These are phyloP conservation scores for Eremomyces bilateralis DNA, from an alignment of 495 filamentous ascomycete species.

Conservation along the genomic window DNA sequence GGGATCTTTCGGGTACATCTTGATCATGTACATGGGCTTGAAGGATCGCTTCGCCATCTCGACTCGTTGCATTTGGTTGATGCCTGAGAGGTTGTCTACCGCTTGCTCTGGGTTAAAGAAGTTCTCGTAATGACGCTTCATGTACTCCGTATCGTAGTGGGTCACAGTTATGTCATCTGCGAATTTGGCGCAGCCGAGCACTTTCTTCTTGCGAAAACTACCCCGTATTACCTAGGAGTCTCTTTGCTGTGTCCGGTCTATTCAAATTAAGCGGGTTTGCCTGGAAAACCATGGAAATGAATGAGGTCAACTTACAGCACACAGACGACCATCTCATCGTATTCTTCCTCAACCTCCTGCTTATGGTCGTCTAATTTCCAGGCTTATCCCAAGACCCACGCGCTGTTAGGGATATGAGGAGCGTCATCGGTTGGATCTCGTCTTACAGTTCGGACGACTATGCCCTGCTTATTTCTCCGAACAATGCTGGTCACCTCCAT, in stretches of 20 bases:
- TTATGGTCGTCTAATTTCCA: slow-evolving; percentile 20
- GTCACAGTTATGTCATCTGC: slow-evolving; percentile 72
- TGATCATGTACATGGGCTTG: slow-evolving; percentile 67
- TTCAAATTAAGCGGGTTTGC: too few relatives aligned
- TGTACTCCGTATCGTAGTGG: slow-evolving; percentile 54
- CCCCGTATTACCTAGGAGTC: slow-evolving; percentile 38
- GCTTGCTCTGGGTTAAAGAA: slow-evolving; percentile 29
- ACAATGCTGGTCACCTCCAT: slow-evolving; percentile 38
- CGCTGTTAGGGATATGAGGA: slow-evolving; percentile 18
- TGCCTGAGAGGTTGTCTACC: slow-evolving; percentile 22
- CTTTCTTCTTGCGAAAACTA: slow-evolving; percentile 40
- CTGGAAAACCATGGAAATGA: too few relatives aligned
- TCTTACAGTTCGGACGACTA: slow-evolving; percentile 25
- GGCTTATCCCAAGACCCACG: slow-evolving; percentile 16
- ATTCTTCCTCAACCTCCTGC: slow-evolving; percentile 24
- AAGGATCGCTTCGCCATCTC: slow-evolving; percentile 34
- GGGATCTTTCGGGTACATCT: slow-evolving; percentile 38
- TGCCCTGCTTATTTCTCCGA: slow-evolving; percentile 32
- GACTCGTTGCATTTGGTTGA: slow-evolving; percentile 25
- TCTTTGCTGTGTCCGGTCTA: slow-evolving; percentile 55
- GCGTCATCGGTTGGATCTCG: slow-evolving; percentile 18
- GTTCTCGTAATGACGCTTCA: slow-evolving; percentile 55
- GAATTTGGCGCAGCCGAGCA: slow-evolving; percentile 56
- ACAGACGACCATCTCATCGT: slow-evolving; percentile 56
- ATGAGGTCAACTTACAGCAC: too few relatives aligned